These are phyloP conservation scores for Termitomyces sp. DNA, from an alignment of 768 basidiomycete species.

Conservation along the genomic window DNA sequence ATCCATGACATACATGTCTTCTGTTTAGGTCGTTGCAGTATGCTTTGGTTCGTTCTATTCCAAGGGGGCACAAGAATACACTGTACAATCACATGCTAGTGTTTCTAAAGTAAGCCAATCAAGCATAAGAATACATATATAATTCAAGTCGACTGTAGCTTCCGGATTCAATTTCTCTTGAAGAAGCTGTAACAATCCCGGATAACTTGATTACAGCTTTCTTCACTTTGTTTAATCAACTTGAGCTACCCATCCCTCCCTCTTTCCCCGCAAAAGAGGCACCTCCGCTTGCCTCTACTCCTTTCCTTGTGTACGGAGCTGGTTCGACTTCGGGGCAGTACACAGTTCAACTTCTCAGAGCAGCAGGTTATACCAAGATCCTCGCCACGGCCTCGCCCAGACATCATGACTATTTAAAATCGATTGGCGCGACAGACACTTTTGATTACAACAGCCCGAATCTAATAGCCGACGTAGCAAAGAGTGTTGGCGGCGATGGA, in stretches of 20 bases:
- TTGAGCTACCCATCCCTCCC: constrained; percentile 26
- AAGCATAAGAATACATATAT: not conserved
- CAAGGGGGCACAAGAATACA: constrained; percentile 18
- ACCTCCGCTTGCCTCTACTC: constrained; percentile 19
- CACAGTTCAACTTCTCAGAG: constrained; percentile 25
- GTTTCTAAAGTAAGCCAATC: constrained; percentile 26
- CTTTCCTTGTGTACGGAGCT: constrained; percentile 38
- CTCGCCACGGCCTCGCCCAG: constrained; percentile 29
- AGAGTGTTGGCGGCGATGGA: constrained; percentile 19
- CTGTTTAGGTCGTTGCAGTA: constrained; percentile 12
- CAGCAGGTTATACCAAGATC: constrained; percentile 33
- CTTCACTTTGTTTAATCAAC: constrained; percentile 29
- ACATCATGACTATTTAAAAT: constrained; percentile 15
- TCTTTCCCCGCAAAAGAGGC: constrained; percentile 14
- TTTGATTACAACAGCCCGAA: constrained; percentile 29
- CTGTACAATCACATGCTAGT: constrained; percentile 10
- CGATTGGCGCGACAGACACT: constrained; percentile 28
- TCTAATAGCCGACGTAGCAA: constrained; percentile 22
- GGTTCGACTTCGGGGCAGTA: constrained; percentile 33
- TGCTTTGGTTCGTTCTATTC: constrained; percentile 5
- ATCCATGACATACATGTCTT: not conserved
- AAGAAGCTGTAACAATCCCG: constrained; percentile 32
- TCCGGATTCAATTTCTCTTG: constrained; percentile 31
- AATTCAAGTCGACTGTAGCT: constrained; percentile 23
- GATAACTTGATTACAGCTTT: constrained; percentile 37